Evolutionary conservation across 2,329 filamentous ascomycete genomes (phyloP).

Genomic region (Ciborinia camelliae): DNA sequence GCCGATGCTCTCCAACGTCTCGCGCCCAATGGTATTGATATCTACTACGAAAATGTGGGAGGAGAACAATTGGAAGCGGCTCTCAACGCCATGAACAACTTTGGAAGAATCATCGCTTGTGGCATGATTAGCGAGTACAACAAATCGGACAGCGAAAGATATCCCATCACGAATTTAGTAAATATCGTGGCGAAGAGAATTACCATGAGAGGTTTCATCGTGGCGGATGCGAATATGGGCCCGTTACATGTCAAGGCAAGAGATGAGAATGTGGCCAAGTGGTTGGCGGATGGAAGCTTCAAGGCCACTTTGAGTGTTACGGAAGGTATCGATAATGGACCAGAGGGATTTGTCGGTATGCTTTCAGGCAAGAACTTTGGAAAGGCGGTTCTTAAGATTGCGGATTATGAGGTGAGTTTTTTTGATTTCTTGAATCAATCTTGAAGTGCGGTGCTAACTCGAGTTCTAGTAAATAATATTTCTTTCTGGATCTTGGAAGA

Average conservation of each 20-base stretch:
- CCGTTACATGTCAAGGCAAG: conserved; percentile 58
- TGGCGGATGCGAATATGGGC: conserved; percentile 58
- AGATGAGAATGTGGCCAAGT: conserved; percentile 64
- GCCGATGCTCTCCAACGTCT: conserved; percentile 61
- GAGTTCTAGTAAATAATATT: neutral
- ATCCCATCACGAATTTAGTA: conserved; percentile 60
- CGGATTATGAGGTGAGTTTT: conserved; percentile 28
- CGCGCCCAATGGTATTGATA: conserved; percentile 70
- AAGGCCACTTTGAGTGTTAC: conserved; percentile 59
- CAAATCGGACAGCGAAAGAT: conserved; percentile 47
- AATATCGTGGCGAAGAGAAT: conserved; percentile 59
- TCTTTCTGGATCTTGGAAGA: neutral
- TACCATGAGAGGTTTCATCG: conserved; percentile 65
- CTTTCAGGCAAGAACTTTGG: conserved; percentile 68
- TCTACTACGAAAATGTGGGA: conserved; percentile 80
- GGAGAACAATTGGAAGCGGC: conserved; percentile 71
- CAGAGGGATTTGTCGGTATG: conserved; percentile 64
- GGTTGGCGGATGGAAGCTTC: conserved; percentile 64
- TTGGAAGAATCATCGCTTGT: conserved; percentile 60
- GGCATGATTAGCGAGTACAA: conserved; percentile 71
- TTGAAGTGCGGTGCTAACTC: neutral
- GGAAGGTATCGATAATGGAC: conserved; percentile 63
- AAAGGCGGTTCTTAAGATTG: conserved; percentile 67
- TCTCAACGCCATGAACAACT: conserved; percentile 58
- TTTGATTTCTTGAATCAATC: too few relatives aligned